Base-by-base conservation (phyloP, 2,329 filamentous ascomycete species). In the Xylariaceae sp. region DNA sequence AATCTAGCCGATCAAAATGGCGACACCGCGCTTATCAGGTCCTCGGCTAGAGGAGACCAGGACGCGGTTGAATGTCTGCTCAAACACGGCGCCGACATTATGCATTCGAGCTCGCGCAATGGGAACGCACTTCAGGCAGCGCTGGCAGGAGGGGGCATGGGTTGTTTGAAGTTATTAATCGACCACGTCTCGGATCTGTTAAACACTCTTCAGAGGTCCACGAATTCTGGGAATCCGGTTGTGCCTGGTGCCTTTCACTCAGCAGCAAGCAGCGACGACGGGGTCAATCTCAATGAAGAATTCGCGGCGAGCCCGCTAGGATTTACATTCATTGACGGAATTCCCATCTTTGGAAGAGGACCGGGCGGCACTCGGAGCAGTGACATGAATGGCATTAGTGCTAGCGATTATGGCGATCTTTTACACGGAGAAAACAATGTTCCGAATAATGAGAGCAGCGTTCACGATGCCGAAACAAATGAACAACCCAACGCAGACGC, bases 1-100 rank as follows among this genome's bases (percentile, higher is more conserved):
- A 71, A 74, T 37, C 61, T 70, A 3, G 53, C 64, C 0, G 69
- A 70, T 29, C 53, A 65, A 1, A 64, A 71, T 5, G 67, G 71
- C 9, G 67, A 73, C 36, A 72, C 72, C 0, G 69, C 73, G 1
- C 63, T 75, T 1, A 74, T 74, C 7, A 57, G 69, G 0, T 70
- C 72, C 3, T 65, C 72, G 0, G 54, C 53, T 9, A 58, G 60
- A 34, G 69, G 68, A 1, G 71, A 75, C 22, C 51, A 59, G 0
- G 66, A 68, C 15, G 66, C 66, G 2, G 67, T 72, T 22, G 62
- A 60, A 34, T 69, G 70, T 45, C 55, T 75, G 5, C 61, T 72
- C 2, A 61, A 68, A 8, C 67, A 67, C 1, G 71, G 71, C 13
- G 67, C 71, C 26, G 67, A 72, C 39, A 65, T 71, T 30, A 67